Evolutionary conservation across 306 rosid species (phyloP).

Genomic region (Vicia villosa): DNA sequence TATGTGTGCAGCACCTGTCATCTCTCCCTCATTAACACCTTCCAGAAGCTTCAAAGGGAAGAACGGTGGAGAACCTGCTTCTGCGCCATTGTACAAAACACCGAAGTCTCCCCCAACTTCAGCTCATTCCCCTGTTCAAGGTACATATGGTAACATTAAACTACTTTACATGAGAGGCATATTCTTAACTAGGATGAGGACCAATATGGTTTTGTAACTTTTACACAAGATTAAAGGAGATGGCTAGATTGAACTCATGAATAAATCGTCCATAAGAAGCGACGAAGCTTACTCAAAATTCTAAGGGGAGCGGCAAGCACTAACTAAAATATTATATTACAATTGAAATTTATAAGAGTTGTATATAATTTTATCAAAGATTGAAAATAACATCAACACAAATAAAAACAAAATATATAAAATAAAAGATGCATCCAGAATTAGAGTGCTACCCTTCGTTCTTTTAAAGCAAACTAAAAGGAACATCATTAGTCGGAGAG

Average conservation of each 20-base stretch:
- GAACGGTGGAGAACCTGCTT: constrained; percentile 44
- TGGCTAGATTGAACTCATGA: constrained; percentile 12
- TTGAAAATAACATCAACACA: too few species aligned
- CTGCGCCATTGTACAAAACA: constrained; percentile 49
- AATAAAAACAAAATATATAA: too few species aligned
- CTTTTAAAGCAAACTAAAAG: too few species aligned
- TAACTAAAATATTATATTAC: too few species aligned
- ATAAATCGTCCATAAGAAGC: background rate
- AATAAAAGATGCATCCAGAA: too few species aligned
- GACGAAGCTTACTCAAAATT: too few species aligned
- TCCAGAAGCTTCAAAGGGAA: constrained; percentile 44
- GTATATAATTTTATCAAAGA: too few species aligned
- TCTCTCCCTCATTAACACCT: constrained; percentile 63
- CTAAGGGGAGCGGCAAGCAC: too few species aligned
- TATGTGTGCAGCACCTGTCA: constrained; percentile 60
- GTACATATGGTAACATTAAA: constrained; percentile 42
- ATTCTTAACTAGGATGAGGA: constrained; percentile 7
- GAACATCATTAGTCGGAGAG: too few species aligned
- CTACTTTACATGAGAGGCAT: constrained; percentile 30
- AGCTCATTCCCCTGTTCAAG: constrained; percentile 50
- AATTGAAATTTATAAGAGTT: too few species aligned
- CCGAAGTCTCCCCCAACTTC: constrained; percentile 48
- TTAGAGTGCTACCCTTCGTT: too few species aligned
- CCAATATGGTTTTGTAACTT: background rate
- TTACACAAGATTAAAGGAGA: background rate